Percentiles rank a stretch among this genome's conserved stretches.
Evolutionary conservation across 2,329 filamentous ascomycete species (phyloP).

Genomic region (Penicillium occitanis): DNA sequence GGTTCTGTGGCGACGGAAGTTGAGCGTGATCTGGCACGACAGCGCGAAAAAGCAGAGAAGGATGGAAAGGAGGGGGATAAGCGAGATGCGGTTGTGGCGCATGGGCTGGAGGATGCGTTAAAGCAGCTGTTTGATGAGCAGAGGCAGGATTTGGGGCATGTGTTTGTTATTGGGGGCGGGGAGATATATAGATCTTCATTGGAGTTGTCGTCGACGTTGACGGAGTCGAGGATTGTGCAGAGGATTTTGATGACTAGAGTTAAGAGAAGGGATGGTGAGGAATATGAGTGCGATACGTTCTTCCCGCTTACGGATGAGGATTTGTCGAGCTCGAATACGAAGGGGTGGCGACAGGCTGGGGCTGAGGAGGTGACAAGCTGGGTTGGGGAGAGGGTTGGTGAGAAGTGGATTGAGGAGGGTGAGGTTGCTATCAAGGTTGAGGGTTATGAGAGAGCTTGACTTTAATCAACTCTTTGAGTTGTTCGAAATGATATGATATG

Average conservation of each 20-base stretch:
- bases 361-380: slow-evolving; percentile 39
- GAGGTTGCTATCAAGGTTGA: slow-evolving; percentile 52
- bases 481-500: background rate
- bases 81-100: slow-evolving; percentile 51
- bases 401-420: slow-evolving; percentile 50
- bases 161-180: slow-evolving; percentile 88
- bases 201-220: slow-evolving; percentile 22
- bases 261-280: slow-evolving; percentile 27
- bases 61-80: slow-evolving; percentile 7
- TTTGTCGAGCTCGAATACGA: slow-evolving; percentile 27
- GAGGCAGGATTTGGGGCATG: slow-evolving; percentile 48
- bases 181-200: slow-evolving; percentile 79
- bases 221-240: slow-evolving; percentile 23
- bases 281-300: slow-evolving; percentile 51
- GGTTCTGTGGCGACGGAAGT: slow-evolving; percentile 35
- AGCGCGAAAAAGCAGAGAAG: slow-evolving; percentile 25
- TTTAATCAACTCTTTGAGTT: background rate
- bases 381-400: slow-evolving; percentile 44
- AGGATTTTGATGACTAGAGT: slow-evolving; percentile 46
- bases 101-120: slow-evolving; percentile 61
- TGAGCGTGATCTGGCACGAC: slow-evolving; percentile 36
- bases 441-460: slow-evolving; percentile 40
- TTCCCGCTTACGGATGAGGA: slow-evolving; percentile 42
- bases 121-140: slow-evolving; percentile 35
- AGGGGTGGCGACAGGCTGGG: slow-evolving; percentile 35